A percentile compares a stretch with the other conserved stretches of the same genome.
phyloP scores from a whole-genome alignment of 176 grass and related monocot species.

The Bromus sterilis region DNA sequence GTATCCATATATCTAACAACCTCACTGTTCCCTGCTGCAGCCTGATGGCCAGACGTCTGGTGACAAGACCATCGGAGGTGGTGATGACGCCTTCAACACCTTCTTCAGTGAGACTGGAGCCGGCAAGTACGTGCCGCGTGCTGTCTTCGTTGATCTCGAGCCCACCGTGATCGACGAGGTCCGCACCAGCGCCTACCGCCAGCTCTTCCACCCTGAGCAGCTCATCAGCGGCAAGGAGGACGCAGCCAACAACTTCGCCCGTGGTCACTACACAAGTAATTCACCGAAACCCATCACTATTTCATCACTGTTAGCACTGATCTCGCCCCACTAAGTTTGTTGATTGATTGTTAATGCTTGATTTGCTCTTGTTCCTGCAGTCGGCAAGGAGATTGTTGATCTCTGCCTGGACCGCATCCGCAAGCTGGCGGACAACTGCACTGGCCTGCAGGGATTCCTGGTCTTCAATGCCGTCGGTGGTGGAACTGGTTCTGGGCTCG shows the following conservation, averaged over 20 bases:
- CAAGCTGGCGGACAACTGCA: slow-evolving; percentile 75
- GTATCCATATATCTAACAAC: background rate
- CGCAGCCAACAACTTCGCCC: slow-evolving; percentile 68
- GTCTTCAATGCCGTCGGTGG: slow-evolving; percentile 85
- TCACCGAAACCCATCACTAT: background rate
- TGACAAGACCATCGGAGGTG: slow-evolving; percentile 53
- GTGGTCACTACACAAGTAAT: slow-evolving; percentile 78
- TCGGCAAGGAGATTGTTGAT: slow-evolving; percentile 84
- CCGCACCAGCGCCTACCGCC: slow-evolving; percentile 59
- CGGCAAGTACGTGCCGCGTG: slow-evolving; percentile 76
- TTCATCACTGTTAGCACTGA: background rate
- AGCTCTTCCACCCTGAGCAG: slow-evolving; percentile 72
- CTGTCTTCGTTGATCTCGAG: slow-evolving; percentile 75
- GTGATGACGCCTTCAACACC: slow-evolving; percentile 70
- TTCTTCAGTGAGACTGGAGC: slow-evolving; percentile 75
- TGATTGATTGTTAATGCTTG: too few relatives aligned
- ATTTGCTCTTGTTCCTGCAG: slow-evolving; percentile 29
- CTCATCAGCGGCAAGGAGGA: slow-evolving; percentile 75
- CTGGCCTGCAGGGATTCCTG: slow-evolving; percentile 80
- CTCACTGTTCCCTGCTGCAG: background rate
- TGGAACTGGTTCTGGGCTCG: slow-evolving; percentile 73
- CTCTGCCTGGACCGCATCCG: slow-evolving; percentile 73
- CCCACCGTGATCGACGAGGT: slow-evolving; percentile 86
- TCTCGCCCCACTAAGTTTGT: too few relatives aligned
- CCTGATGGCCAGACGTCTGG: slow-evolving; percentile 79